Base-by-base conservation (phyloP, 2,329 filamentous ascomycete genomes). In the Pseudocercospora vitis region DNA sequence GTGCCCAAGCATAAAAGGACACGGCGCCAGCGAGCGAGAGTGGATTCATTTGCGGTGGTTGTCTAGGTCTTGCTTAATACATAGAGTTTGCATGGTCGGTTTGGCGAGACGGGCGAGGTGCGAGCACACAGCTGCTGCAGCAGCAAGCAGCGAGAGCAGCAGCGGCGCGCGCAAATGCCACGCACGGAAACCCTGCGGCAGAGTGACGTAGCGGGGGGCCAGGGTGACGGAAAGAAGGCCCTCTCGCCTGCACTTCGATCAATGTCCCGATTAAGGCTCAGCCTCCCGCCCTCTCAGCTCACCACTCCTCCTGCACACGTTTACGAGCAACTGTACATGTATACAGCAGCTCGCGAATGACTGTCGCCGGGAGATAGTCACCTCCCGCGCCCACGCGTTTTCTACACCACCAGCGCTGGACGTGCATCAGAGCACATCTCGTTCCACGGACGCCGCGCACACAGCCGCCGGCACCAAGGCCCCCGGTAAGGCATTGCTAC, bases 1-100 rank as follows among this genome's bases (percentile, higher is more conserved):
- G 40, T 21, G 48, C 52, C 48, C 33, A 14, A 49, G 33, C 52
- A 57, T 50, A 33, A 37, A 37, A 50, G 33, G 48, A 51, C 46
- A 48, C 46, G 29, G 46, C 46, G 46, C 46, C 29, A 16, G 46
- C 28, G 46, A 35, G n/a, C 12, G 29, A 16, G 23, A 29, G 46
- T 24, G 46, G 31, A 48, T 31, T 48, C 46, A 48, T 48, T 31
- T 48, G 46, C 31, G 32, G 46, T 45, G 42, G n/a, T 29, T 31
- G 24, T 28, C 8, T 24, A 42, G 37, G 37, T 42, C 18, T n/a
- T 42, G 37, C 21, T 42, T 14, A n/a, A n/a, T n/a, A n/a, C n/a
- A n/a, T n/a, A 26, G 37, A 42, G 37, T 42, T 26, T 42, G 37
- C 37, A 23, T 42, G 19, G 12, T 21, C 37, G 37, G 11, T 23